A percentile compares a stretch with the other conserved stretches of the same genome.
These are phyloP conservation scores for Terfezia claveryi DNA, from an alignment of 495 filamentous ascomycete species.

Conservation along the genomic window DNA sequence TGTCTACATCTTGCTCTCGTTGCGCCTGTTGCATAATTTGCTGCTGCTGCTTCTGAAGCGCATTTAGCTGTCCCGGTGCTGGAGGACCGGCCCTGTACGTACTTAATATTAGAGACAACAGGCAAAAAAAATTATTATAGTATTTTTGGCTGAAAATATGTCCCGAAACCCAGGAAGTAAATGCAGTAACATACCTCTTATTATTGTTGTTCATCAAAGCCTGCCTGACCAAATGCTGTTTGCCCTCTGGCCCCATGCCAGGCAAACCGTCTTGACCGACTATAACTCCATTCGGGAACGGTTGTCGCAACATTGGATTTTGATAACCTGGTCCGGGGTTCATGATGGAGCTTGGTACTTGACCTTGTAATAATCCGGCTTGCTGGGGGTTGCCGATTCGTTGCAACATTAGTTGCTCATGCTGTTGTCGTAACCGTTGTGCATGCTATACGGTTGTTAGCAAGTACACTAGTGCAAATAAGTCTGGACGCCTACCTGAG, in stretches of 20 bases:
- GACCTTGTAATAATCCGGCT: conserved; percentile 24
- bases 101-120: background rate
- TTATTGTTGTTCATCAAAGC: conserved; percentile 60
- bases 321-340: conserved; percentile 32
- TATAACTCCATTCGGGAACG: conserved; percentile 23
- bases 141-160: background rate
- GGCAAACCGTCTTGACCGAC: conserved; percentile 9
- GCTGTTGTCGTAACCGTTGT: conserved; percentile 17
- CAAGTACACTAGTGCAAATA: background rate
- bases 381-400: conserved; percentile 37
- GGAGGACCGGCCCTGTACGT: background rate
- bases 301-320: conserved; percentile 26
- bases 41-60: conserved; percentile 39
- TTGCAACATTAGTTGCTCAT: conserved; percentile 46
- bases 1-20: conserved; percentile 69
- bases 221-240: conserved; percentile 41
- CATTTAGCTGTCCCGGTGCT: conserved; percentile 46
- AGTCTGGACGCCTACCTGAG: background rate
- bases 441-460: conserved; percentile 3
- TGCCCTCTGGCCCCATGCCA: conserved; percentile 10
- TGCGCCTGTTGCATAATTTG: conserved; percentile 45
- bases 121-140: background rate
- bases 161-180: conserved; percentile 1
- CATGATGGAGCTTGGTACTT: conserved; percentile 18
- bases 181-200: conserved; percentile 29